A percentile compares a stretch with the other conserved stretches of the same genome.
Evolutionary conservation across 2,329 filamentous ascomycete species (phyloP).

Genomic region (Stemphylium vesicarium): DNA sequence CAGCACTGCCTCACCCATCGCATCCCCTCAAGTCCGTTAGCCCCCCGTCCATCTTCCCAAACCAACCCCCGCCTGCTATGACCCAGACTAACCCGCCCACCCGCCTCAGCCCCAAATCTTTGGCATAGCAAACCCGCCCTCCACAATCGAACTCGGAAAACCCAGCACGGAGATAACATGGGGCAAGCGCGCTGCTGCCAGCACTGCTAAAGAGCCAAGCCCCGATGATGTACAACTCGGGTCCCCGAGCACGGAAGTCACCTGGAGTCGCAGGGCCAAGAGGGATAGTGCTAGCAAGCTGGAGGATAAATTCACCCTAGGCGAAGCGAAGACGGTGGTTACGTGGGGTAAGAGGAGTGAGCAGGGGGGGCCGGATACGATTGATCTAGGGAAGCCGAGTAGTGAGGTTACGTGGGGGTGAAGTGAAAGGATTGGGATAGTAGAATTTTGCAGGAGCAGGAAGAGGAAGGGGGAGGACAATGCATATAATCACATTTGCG

Average conservation of each 20-base stretch:
- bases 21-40: constrained; percentile 27
- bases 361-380: not conserved
- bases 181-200: constrained; percentile 12
- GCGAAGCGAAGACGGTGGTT: constrained; percentile 11
- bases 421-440: too few relatives aligned
- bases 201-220: not conserved
- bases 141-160: constrained; percentile 23
- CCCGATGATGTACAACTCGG: constrained; percentile 15
- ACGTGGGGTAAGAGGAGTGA: constrained; percentile 31
- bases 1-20: constrained; percentile 31
- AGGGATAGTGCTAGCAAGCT: constrained; percentile 15
- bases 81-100: not conserved
- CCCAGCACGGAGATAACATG: constrained; percentile 25
- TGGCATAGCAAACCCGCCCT: constrained; percentile 1
- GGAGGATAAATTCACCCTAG: constrained; percentile 10
- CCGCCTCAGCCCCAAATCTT: constrained; percentile 4
- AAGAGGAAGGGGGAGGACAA: too few relatives aligned
- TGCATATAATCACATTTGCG: too few relatives aligned
- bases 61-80: not conserved
- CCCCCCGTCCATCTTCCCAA: not conserved
- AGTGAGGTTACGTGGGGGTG: constrained; percentile 26
- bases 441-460: too few relatives aligned
- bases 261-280: constrained; percentile 10
- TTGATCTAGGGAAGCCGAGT: constrained; percentile 11
- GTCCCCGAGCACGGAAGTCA: constrained; percentile 3